A percentile compares a stretch with the other conserved stretches of the same genome.
Evolutionary conservation across 2,329 filamentous ascomycete genomes (phyloP).

Genomic region (Arthroderma uncinatum): DNA sequence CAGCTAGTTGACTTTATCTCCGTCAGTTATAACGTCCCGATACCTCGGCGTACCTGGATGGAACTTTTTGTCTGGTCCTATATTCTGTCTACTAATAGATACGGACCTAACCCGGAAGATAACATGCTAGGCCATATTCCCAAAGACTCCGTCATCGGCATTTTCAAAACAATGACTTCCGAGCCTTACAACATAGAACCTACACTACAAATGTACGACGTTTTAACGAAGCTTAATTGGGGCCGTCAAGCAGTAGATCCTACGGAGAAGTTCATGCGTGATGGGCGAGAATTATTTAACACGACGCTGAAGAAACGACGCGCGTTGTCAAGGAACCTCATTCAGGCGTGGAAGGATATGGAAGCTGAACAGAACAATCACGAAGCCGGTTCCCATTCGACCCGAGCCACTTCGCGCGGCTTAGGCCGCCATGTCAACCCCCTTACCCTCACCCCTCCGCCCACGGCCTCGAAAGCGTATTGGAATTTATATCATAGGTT

Average conservation of each 20-base stretch:
- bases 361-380: not conserved
- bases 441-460: not conserved
- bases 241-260: conserved; percentile 13
- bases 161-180: conserved; percentile 52
- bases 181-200: conserved; percentile 48
- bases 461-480: conserved; percentile 5
- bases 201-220: conserved; percentile 44
- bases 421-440: not conserved
- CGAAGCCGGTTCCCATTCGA: not conserved
- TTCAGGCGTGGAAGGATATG: not conserved
- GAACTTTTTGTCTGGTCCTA: conserved; percentile 58
- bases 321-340: conserved; percentile 2
- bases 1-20: conserved; percentile 54
- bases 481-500: conserved; percentile 12
- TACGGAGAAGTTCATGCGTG: conserved; percentile 21
- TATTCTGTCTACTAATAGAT: conserved; percentile 40
- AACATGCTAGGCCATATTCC: conserved; percentile 28
- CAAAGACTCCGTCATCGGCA: conserved; percentile 35
- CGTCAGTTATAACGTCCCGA: conserved; percentile 45
- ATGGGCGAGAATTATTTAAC: conserved; percentile 23
- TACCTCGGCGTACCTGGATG: conserved; percentile 51
- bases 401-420: no score
- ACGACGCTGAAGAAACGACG: conserved; percentile 22
- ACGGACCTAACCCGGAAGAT: conserved; percentile 23
- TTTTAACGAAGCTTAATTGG: conserved; percentile 24